Base-by-base conservation (phyloP, 495 filamentous ascomycete genomes). In the Daldinia concentrica region DNA sequence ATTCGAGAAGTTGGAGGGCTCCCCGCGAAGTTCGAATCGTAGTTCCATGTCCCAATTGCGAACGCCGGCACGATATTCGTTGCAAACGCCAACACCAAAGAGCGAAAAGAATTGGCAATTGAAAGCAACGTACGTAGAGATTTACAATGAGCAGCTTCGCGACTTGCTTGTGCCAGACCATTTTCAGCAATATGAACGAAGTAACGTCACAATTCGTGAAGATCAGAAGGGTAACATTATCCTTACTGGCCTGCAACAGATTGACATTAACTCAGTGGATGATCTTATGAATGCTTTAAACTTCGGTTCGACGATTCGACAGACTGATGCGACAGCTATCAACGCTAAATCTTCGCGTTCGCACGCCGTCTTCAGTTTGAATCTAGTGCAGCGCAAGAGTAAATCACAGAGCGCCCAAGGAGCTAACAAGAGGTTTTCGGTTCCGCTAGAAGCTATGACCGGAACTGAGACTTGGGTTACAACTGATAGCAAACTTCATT, bases 321-420 rank as follows among this genome's bases (percentile, higher is more conserved):
- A 99, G 78, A 99, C 95, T 2, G 95, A 99, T 80, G 93, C 95
- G n/a, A 99, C 95, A 11, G 95, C 96, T 1, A 95, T 99, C 72
- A 99, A 99, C 79, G 95, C 95, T 41, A 93, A 96, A 74, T 98
- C 96, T 2, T 99, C 95, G n/a, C 93, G 95, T 65, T 99, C 95
- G 15, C 95, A 99, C 77, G 95, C 95, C 19, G 95, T 99, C 6
- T 98, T 99, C 80, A 98, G 92, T 79, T 81, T 99, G 70, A 98
- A 98, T 72, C 84, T 99, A 14, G 85, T 98, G 15, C 96, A 97
- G 80, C 91, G 92, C 64, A 96, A 93, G 78, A 86, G 82, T 45
- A 86, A 89, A 45, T 76, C 83, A 19, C 84, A 86, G 34, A 80
- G 83, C 3, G 79, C 88, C 7, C 81, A 83, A 7, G 80, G 79